Evolutionary conservation across 306 rosid genomes (phyloP), one percentile per base, ranked within the genome.

Genomic region (Vigna radiata): DNA sequence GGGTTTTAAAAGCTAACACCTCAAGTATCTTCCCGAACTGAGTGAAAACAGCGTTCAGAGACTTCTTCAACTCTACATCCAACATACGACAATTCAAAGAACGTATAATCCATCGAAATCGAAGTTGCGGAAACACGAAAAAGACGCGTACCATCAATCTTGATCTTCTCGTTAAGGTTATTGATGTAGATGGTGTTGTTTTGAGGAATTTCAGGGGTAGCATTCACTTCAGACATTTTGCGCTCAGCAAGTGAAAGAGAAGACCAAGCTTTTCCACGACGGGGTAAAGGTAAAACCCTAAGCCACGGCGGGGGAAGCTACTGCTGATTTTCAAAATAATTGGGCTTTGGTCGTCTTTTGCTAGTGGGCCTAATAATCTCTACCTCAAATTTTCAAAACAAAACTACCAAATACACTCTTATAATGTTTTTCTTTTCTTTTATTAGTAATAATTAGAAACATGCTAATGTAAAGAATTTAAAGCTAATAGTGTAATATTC

Each of bases 11-110:
- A 17, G 99, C 98, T 37, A 89, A 77, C 41, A 96, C 98, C 58
- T 93, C 99, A 71, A 91, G 82, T 60, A 96, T 93, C 91, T 93
- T 93, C 82, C 99, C 99, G 72, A 96, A 96, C 83, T 96, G 99
- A 21, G 94, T 91, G 86, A 96, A 91, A 73, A 96, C 97, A 36
- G 99, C 98, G 66, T 80, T 55, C 76, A 96, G 79, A 29, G 98
- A 91, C 77, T 96, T 96, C 88, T 96, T 96, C 89, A 96, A 85
- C 83, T 92, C 98, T 92, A 82, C 77, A 77, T 68, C 68, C 36
- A 48, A 27, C 70, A 36, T 9, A 25, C 6, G 50, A 41, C 3
- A 9, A 17, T 37, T 9, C 14, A 59, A n/a, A 39, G 1, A 31
- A 29, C 13, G 16, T 2, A 19, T 12, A 23, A 31, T 29, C 1